Conservation (phyloP, 306 rosid genomes). For the Vicia villosa region DNA sequence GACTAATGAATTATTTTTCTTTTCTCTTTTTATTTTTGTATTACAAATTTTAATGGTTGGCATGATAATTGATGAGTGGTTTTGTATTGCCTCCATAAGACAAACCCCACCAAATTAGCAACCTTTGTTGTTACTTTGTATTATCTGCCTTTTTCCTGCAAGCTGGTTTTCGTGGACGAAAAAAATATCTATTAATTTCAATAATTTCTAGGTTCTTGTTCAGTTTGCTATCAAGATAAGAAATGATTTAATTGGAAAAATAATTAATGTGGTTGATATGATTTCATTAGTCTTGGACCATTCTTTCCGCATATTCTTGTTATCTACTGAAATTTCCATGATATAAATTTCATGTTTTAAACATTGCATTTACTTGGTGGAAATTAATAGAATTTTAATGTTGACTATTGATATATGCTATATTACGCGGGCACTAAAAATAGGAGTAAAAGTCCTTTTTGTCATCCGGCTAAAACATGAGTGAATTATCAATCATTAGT, state of each 20-base stretch:
- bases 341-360: slow-evolving; percentile 27
- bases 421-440: background rate
- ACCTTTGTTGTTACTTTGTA: slow-evolving; percentile 32
- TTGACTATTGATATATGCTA: background rate
- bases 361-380: slow-evolving; percentile 27
- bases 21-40: background rate
- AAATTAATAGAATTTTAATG: slow-evolving; percentile 31
- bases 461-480: slow-evolving; percentile 34
- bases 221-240: slow-evolving; percentile 52
- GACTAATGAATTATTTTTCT: slow-evolving; percentile 2
- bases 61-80: slow-evolving; percentile 50
- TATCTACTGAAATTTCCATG: background rate
- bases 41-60: slow-evolving; percentile 26
- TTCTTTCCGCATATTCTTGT: slow-evolving; percentile 31
- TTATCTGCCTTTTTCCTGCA: slow-evolving; percentile 17
- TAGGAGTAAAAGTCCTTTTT: slow-evolving; percentile 22
- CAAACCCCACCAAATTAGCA: slow-evolving; percentile 49
- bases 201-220: slow-evolving; percentile 53
- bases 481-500: too few relatives aligned
- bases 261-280: slow-evolving; percentile 42
- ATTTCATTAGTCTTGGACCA: slow-evolving; percentile 41
- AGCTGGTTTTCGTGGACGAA: slow-evolving; percentile 49
- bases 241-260: slow-evolving; percentile 33
- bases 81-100: slow-evolving; percentile 39
- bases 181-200: slow-evolving; percentile 20